Evolutionary conservation across 495 filamentous ascomycete genomes (phyloP).

Genomic region (Trichoderma gamsii): DNA sequence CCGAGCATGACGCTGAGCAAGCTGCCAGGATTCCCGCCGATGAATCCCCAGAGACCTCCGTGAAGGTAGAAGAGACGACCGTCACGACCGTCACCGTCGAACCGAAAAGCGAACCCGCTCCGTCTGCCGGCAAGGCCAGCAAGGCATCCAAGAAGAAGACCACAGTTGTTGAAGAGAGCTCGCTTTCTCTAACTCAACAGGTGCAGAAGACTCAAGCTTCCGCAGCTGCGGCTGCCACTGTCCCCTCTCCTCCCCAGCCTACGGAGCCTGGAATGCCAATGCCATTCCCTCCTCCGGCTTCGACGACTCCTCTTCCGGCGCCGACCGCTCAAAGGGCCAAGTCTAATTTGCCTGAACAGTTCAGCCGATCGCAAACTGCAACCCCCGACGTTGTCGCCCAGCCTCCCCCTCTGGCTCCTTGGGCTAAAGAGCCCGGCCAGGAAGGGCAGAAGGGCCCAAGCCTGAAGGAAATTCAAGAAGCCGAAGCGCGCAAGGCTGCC

Average conservation of each 20-base stretch:
- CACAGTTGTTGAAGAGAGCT: constrained; percentile 19
- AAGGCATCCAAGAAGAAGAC: not conserved
- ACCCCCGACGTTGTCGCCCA: constrained; percentile 52
- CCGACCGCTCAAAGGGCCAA: constrained; percentile 79
- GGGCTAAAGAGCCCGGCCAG: constrained; percentile 72
- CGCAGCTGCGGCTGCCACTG: constrained; percentile 42
- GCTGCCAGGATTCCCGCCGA: constrained; percentile 15
- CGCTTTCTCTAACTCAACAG: constrained; percentile 75
- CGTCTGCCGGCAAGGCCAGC: not conserved
- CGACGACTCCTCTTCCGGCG: constrained; percentile 72
- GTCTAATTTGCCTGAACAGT: constrained; percentile 75
- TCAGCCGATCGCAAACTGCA: constrained; percentile 68
- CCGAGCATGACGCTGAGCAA: constrained; percentile 50
- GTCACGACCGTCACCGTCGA: constrained; percentile 20
- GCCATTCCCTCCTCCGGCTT: constrained; percentile 56
- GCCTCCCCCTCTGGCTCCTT: constrained; percentile 73
- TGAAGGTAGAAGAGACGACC: constrained; percentile 6
- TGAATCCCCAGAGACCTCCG: not conserved
- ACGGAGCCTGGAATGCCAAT: constrained; percentile 63
- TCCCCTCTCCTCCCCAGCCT: constrained; percentile 46
- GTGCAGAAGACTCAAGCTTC: constrained; percentile 68
- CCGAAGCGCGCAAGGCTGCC: constrained; percentile 89
- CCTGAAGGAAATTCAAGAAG: constrained; percentile 93
- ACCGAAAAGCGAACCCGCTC: constrained; percentile 2
- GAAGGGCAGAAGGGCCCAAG: constrained; percentile 83